Percentiles rank a stretch among this genome's conserved stretches.
Conservation (phyloP, 352 stramenopile species). For the Phytophthora megakarya region DNA sequence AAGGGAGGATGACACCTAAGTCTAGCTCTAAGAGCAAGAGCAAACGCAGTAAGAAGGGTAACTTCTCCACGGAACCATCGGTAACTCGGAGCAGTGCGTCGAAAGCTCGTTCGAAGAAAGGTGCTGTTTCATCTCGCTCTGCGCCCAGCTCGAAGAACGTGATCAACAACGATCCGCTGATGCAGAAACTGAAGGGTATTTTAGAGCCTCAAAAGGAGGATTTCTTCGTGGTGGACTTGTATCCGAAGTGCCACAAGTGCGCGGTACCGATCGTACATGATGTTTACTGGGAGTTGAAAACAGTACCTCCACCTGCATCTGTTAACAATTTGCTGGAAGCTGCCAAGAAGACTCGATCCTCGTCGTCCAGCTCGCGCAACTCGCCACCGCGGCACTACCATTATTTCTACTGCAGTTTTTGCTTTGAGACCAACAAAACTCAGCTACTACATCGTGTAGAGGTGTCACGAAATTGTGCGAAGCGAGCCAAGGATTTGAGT, state of each 20-base stretch:
- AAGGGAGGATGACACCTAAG: constrained; percentile 36
- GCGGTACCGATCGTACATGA: constrained; percentile 80
- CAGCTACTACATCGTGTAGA: constrained; percentile 79
- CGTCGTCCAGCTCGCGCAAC: constrained; percentile 70
- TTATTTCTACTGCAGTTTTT: constrained; percentile 77
- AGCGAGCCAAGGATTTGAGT: constrained; percentile 70
- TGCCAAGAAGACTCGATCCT: constrained; percentile 75
- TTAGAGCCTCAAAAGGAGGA: constrained; percentile 99
- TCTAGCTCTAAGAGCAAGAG: constrained; percentile 66
- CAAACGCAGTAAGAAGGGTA: constrained; percentile 52
- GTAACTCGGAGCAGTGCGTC: constrained; percentile 71
- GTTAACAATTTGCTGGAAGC: constrained; percentile 83
- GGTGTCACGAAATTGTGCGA: constrained; percentile 62
- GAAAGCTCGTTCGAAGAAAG: constrained; percentile 75
- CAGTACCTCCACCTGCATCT: constrained; percentile 51
- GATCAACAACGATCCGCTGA: constrained; percentile 93
- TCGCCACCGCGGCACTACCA: constrained; percentile 79
- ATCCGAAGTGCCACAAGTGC: constrained; percentile 91
- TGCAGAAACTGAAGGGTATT: constrained; percentile 97
- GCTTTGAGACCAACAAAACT: constrained; percentile 78
- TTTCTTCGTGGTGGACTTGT: constrained; percentile 98
- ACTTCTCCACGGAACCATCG: constrained; percentile 53
- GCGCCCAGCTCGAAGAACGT: constrained; percentile 69
- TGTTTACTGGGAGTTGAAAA: constrained; percentile 87
- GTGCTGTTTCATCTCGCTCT: constrained; percentile 41